Evolutionary conservation across 768 basidiomycete genomes (phyloP).

Genomic region (Zangia roseola): DNA sequence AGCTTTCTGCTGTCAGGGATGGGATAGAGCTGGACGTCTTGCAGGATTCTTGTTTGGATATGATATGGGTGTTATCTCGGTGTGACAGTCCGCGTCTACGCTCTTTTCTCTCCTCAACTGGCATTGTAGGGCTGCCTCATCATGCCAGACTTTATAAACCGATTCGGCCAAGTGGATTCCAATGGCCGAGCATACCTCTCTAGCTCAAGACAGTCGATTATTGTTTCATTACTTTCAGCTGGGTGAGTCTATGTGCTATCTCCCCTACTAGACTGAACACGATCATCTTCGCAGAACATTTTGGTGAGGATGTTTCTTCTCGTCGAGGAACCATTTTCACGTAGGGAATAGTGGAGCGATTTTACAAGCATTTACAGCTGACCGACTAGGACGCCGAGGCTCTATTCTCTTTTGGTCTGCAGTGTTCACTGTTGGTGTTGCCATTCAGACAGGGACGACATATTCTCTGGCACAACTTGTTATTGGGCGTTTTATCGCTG

Average conservation of each 20-base stretch:
- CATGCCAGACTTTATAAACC: slow-evolving; percentile 71
- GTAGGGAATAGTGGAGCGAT: slow-evolving; percentile 51
- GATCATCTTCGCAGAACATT: slow-evolving; percentile 40
- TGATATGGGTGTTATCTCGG: slow-evolving; percentile 76
- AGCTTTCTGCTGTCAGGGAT: not conserved
- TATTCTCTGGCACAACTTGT: slow-evolving; percentile 64
- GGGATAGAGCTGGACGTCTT: not conserved
- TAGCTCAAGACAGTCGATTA: slow-evolving; percentile 68
- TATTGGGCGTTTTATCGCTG: slow-evolving; percentile 72
- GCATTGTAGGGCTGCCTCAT: slow-evolving; percentile 64
- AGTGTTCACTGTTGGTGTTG: slow-evolving; percentile 69
- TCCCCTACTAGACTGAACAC: not conserved
- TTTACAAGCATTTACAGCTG: slow-evolving; percentile 71
- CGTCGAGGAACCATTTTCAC: slow-evolving; percentile 3
- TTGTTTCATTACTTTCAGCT: slow-evolving; percentile 75
- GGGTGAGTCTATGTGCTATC: slow-evolving; percentile 40
- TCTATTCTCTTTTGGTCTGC: slow-evolving; percentile 76
- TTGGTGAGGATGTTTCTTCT: slow-evolving; percentile 36
- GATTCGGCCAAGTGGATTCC: slow-evolving; percentile 56
- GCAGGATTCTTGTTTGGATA: slow-evolving; percentile 68
- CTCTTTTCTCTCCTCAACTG: slow-evolving; percentile 1
- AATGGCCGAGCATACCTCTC: slow-evolving; percentile 53
- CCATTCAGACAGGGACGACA: slow-evolving; percentile 66
- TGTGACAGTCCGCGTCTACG: slow-evolving; percentile 27
- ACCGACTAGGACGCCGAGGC: slow-evolving; percentile 66